Evolutionary conservation across 768 basidiomycete genomes (phyloP), one percentile per base, ranked within the genome.

Genomic region (Agaricus subrufescens): DNA sequence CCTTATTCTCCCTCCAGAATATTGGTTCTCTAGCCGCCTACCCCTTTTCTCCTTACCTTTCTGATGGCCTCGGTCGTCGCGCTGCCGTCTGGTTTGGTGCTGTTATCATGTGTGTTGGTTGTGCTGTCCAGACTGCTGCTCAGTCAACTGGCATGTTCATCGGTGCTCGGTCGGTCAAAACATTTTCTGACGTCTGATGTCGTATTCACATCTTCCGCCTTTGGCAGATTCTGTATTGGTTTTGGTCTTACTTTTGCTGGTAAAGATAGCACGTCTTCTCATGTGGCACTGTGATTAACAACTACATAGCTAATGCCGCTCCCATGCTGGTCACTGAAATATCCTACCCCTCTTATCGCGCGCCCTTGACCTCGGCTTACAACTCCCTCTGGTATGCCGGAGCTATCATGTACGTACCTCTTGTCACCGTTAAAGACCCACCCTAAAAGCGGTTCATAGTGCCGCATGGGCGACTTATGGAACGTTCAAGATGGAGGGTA

Each of bases 331-430:
- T 94, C 53, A 87, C 90, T 48, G 92, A 94, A 71, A 71, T 94
- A n/a, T 79, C 91, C 1, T 93, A 93, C 68, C 92, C 91, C 14
- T 74, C 80, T 10, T 87, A 94, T 69, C 90, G 92, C 61, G 87
- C 85, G 12, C 84, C 84, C 34, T 70, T 94, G 57, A 93, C 89
- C 12, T 84, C 88, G 2, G 71, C 83, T 49, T 91, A 89, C 75
- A 90, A 91, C 75, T 86, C 89, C 30, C 84, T 91, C 58, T 93
- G 91, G 90, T 91, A 90, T 67, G 84, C 86, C 14, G 91, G 91
- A 56, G 77, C 89, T 54, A 90, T 92, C 66, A 65, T 91, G 84
- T 86, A 60, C 44, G 81, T 74, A 34, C 31, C 49, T 14, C 29
- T 40, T 19, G 30, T 19, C 39, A 8, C 1, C 23, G 23, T 34